Evolutionary conservation across 2,329 filamentous ascomycete species (phyloP), one percentile per base, ranked within the genome.

Genomic region (Penicillium sp.): DNA sequence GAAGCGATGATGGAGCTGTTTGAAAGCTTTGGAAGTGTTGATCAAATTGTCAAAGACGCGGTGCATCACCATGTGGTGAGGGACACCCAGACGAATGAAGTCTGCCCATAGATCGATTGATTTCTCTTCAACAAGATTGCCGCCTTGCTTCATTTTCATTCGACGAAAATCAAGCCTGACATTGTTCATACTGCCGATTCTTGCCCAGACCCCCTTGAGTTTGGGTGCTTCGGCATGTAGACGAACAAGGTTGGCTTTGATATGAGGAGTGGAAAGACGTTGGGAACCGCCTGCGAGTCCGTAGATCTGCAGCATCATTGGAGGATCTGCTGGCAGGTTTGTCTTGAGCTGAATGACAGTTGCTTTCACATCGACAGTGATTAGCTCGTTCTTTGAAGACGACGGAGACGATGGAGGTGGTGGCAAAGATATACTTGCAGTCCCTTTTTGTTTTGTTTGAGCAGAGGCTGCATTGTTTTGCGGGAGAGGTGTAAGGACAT

Each of bases 1-100:
- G 72, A 97, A 95, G 8, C 91, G 83, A 66, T 97, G 87, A 49
- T 94, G 86, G n/a, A 98, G 76, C 58, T 98, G 93, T 59, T 91
- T 78, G 11, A 85, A 80, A 2, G 90, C 86, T 65, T 98, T 98
- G 51, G 86, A 70, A 1, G 87, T 82, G 56, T 96, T 98, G 54
- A 87, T 80, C 36, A 94, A 73, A 57, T 97, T 98, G 68, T 98
- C 93, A n/a, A 91, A 86, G 45, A 98, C 84, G 45, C 84, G 84
- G 65, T 93, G 86, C 57, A 97, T 78, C 16, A 94, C 81, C 53
- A 98, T 79, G 55, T 95, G 89, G 65, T 97, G 89, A 2, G 94
- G 93, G 8, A 98, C 83, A 4, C 84, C 88, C 30, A 97, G 63
- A 9, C 93, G 83, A 46, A 96, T 86, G 7, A 90, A 89, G 52